Percentiles rank a stretch among this genome's conserved stretches.
Evolutionary conservation across 2,329 filamentous ascomycete genomes (phyloP).

Genomic region (Colletotrichum gigasporum): DNA sequence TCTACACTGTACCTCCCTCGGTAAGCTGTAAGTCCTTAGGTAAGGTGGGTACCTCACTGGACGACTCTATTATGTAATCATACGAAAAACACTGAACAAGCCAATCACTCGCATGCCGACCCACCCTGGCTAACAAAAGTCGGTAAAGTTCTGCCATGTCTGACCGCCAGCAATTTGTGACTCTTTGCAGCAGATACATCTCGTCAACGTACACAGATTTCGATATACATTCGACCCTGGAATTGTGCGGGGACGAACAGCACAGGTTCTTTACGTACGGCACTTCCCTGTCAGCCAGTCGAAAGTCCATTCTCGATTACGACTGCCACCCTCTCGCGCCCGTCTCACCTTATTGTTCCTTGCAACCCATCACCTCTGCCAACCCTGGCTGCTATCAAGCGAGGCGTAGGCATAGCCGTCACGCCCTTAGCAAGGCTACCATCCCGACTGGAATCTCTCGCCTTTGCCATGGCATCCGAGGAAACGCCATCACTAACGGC

Average conservation of each 20-base stretch:
- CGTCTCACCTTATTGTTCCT: neutral
- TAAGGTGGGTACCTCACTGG: neutral
- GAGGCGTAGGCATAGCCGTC: neutral
- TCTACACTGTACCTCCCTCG: no score
- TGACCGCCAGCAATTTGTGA: constrained; percentile 25
- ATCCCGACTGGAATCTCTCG: constrained; percentile 1
- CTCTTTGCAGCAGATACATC: constrained; percentile 7
- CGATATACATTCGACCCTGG: neutral
- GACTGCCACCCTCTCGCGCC: neutral
- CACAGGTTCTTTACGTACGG: neutral
- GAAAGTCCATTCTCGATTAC: neutral
- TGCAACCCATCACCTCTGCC: neutral
- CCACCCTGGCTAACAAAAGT: neutral
- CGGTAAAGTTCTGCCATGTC: constrained; percentile 22
- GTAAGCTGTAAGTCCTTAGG: neutral
- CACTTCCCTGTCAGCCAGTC: neutral
- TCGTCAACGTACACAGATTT: neutral
- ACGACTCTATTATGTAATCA: neutral
- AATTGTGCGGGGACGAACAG: neutral
- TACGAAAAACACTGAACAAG: neutral
- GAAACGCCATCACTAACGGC: neutral
- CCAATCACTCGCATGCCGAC: constrained; percentile 13
- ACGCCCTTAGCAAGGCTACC: constrained; percentile 22
- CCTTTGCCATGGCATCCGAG: constrained; percentile 16
- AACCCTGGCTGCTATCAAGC: constrained; percentile 26